Conservation (phyloP, 2,329 filamentous ascomycete genomes). For the Microthyrium microscopicum region DNA sequence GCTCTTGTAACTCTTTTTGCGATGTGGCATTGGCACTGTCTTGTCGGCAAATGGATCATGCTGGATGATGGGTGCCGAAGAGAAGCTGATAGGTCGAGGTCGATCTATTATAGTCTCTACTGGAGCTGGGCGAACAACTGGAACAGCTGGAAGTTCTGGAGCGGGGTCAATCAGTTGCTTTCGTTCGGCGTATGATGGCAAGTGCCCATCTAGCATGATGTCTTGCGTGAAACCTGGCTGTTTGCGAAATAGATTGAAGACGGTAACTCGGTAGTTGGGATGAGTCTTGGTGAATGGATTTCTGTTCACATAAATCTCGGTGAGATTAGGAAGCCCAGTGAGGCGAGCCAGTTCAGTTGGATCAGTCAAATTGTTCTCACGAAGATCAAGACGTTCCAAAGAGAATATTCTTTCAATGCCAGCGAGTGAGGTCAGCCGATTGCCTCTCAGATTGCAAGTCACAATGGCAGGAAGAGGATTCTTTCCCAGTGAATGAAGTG, state of each 20-base stretch:
- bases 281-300: slow-evolving; percentile 88
- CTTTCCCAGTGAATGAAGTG: slow-evolving; percentile 68
- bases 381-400: slow-evolving; percentile 73
- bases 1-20: slow-evolving; percentile 6
- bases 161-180: slow-evolving; percentile 70
- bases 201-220: slow-evolving; percentile 69
- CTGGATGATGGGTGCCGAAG: slow-evolving; percentile 1
- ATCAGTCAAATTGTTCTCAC: slow-evolving; percentile 83
- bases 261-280: slow-evolving; percentile 66
- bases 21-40: slow-evolving; percentile 1
- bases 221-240: slow-evolving; percentile 85
- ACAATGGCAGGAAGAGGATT: slow-evolving; percentile 87
- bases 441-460: slow-evolving; percentile 77
- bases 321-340: slow-evolving; percentile 78
- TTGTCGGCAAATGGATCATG: slow-evolving; percentile 5
- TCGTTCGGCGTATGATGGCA: slow-evolving; percentile 71
- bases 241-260: slow-evolving; percentile 90
- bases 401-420: slow-evolving; percentile 81
- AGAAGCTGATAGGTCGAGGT: slow-evolving; percentile 39
- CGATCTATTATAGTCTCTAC: slow-evolving; percentile 39
- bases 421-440: slow-evolving; percentile 71
- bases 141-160: slow-evolving; percentile 57
- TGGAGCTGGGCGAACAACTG: slow-evolving; percentile 55
- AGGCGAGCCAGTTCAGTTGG: slow-evolving; percentile 79
- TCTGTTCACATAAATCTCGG: slow-evolving; percentile 79